These are phyloP conservation scores for Aspergillus calidoustus DNA, from an alignment of 2,329 filamentous ascomycete genomes.

Conservation along the genomic window DNA sequence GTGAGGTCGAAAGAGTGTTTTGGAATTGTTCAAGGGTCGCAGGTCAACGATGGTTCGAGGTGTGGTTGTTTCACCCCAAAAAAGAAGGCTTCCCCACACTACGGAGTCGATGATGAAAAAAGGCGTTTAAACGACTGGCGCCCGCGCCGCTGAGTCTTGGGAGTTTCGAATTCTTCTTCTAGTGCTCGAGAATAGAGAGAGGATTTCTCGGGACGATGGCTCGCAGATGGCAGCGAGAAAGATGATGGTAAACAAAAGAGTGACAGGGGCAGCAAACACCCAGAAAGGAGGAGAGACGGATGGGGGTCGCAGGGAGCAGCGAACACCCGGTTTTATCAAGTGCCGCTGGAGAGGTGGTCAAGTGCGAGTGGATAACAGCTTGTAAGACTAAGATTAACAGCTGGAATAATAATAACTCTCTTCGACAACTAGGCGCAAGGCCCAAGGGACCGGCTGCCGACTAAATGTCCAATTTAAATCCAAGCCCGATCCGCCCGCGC, in stretches of 20 bases:
- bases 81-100: slow-evolving; percentile 22
- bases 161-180: neutral
- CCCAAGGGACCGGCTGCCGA: neutral
- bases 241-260: slow-evolving; percentile 3
- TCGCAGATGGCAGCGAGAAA: neutral
- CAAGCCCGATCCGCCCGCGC: slow-evolving; percentile 13
- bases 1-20: neutral
- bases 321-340: slow-evolving; percentile 11
- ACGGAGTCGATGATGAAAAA: slow-evolving; percentile 13
- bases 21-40: neutral
- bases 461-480: slow-evolving; percentile 9
- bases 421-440: neutral
- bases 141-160: neutral
- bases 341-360: neutral
- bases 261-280: slow-evolving; percentile 1
- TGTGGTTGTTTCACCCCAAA: slow-evolving; percentile 8
- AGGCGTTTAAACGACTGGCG: slow-evolving; percentile 1
- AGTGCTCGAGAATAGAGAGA: neutral
- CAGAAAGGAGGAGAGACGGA: slow-evolving; percentile 7
- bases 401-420: neutral
- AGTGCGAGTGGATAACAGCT: neutral
- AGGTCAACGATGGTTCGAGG: neutral
- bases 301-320: slow-evolving; percentile 6
- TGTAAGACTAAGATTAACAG: neutral
- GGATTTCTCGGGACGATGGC: neutral